Evolutionary conservation across 805 yeast genomes (phyloP).

Genomic region (Lipomyces oligophaga): DNA sequence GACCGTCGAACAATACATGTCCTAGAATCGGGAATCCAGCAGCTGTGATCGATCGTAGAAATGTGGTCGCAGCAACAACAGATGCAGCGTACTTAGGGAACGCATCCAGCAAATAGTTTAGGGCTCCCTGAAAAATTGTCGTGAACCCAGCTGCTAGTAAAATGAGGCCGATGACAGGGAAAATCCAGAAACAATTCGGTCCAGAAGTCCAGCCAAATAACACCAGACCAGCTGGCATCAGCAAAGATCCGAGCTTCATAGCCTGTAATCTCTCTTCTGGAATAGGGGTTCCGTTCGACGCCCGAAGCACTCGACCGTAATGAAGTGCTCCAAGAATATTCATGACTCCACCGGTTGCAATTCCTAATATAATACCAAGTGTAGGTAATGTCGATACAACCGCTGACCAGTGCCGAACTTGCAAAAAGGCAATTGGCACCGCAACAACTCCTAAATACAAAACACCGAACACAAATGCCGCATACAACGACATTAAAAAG

Average conservation of each 20-base stretch:
- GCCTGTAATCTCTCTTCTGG: constrained; percentile 60
- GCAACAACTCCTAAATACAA: constrained; percentile 44
- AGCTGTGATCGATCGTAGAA: constrained; percentile 55
- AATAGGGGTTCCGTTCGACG: constrained; percentile 45
- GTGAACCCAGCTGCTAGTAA: constrained; percentile 53
- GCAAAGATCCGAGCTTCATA: constrained; percentile 44
- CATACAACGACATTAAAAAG: constrained; percentile 42
- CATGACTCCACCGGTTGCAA: constrained; percentile 34
- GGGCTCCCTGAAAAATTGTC: constrained; percentile 55
- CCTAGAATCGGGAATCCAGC: constrained; percentile 62
- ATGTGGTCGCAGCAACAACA: constrained; percentile 62
- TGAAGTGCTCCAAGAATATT: constrained; percentile 34
- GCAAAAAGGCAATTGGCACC: constrained; percentile 39
- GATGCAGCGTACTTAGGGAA: constrained; percentile 58
- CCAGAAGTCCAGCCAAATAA: constrained; percentile 61
- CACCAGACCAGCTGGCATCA: constrained; percentile 54
- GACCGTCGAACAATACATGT: constrained; percentile 47
- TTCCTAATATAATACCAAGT: constrained; percentile 38
- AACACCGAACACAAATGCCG: constrained; percentile 45
- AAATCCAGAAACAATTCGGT: constrained; percentile 48
- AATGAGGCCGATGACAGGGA: constrained; percentile 55
- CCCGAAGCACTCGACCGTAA: constrained; percentile 33
- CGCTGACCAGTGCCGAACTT: constrained; percentile 36
- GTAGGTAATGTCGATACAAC: constrained; percentile 37
- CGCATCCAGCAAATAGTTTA: constrained; percentile 60